phyloP scores from a whole-genome alignment of 2,329 filamentous ascomycete genomes.

The Nemania diffusa region DNA sequence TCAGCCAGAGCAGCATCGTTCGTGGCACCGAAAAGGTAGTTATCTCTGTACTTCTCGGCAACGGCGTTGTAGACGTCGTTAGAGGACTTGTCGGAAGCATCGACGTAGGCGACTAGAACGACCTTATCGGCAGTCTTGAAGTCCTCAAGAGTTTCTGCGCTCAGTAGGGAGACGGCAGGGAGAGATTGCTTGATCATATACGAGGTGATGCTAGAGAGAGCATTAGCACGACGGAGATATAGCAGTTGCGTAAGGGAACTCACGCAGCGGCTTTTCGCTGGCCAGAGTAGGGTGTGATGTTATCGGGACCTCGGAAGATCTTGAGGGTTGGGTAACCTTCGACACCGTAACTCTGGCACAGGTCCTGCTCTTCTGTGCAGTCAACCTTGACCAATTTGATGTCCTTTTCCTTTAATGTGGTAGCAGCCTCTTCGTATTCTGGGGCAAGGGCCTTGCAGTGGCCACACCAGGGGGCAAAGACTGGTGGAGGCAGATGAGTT shows the following conservation, averaged over 20 bases:
- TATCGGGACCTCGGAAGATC: constrained; percentile 93
- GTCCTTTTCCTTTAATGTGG: constrained; percentile 85
- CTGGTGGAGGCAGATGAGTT: constrained; percentile 57
- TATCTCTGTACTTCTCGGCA: constrained; percentile 83
- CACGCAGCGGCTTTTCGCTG: constrained; percentile 85
- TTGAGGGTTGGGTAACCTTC: constrained; percentile 99
- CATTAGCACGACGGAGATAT: constrained; percentile 33
- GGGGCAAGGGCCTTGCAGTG: constrained; percentile 98
- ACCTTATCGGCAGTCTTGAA: constrained; percentile 99
- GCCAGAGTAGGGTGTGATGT: constrained; percentile 83
- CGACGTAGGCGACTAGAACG: constrained; percentile 89
- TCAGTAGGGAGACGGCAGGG: constrained; percentile 86
- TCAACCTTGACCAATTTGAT: constrained; percentile 89
- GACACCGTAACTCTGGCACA: constrained; percentile 89
- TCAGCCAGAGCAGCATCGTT: constrained; percentile 86
- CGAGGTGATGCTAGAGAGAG: constrained; percentile 66
- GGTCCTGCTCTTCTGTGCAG: constrained; percentile 92
- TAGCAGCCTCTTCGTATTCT: constrained; percentile 89
- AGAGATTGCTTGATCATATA: constrained; percentile 99
- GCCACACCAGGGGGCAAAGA: constrained; percentile 96
- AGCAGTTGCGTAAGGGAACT: constrained; percentile 48
- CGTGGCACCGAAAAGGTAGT: constrained; percentile 90
- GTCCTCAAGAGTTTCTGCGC: constrained; percentile 84
- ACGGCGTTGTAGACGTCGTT: constrained; percentile 84
- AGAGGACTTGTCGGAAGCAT: constrained; percentile 81